Evolutionary conservation across 2,329 filamentous ascomycete species (phyloP).

Genomic region (Monosporascus sp.): DNA sequence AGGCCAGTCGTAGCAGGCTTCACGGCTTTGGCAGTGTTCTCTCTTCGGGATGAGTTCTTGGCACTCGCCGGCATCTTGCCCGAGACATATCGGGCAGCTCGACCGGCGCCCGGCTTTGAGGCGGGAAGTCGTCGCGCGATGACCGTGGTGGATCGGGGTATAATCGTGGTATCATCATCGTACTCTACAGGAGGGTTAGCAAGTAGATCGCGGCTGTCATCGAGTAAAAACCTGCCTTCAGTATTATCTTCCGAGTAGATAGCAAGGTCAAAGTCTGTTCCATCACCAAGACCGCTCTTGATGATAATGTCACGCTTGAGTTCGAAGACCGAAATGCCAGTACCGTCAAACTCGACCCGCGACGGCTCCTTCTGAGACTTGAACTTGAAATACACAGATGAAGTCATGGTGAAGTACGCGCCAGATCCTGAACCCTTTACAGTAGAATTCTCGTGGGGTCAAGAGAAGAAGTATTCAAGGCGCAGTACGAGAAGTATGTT

Average conservation of each 20-base stretch:
- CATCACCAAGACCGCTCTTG: slow-evolving; percentile 89
- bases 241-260: slow-evolving; percentile 90
- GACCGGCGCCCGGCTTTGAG: slow-evolving; percentile 76
- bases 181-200: slow-evolving; percentile 60
- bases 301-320: slow-evolving; percentile 97
- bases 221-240: slow-evolving; percentile 62
- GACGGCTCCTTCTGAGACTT: slow-evolving; percentile 96
- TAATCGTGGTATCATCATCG: slow-evolving; percentile 96
- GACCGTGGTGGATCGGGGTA: slow-evolving; percentile 89
- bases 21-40: slow-evolving; percentile 54
- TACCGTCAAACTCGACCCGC: slow-evolving; percentile 93
- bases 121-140: slow-evolving; percentile 84
- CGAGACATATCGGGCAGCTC: slow-evolving; percentile 90
- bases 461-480: neutral
- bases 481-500: neutral
- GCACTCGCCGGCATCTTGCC: slow-evolving; percentile 91
- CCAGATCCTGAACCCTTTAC: slow-evolving; percentile 13
- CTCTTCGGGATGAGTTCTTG: slow-evolving; percentile 69
- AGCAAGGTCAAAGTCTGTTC: slow-evolving; percentile 90
- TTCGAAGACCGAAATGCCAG: slow-evolving; percentile 96
- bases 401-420: slow-evolving; percentile 63
- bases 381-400: slow-evolving; percentile 99
- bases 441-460: slow-evolving; percentile 4
- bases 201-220: neutral
- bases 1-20: slow-evolving; percentile 55